Conservation (phyloP, 1,284 basidiomycete species). For the Albatrellus sp. region DNA sequence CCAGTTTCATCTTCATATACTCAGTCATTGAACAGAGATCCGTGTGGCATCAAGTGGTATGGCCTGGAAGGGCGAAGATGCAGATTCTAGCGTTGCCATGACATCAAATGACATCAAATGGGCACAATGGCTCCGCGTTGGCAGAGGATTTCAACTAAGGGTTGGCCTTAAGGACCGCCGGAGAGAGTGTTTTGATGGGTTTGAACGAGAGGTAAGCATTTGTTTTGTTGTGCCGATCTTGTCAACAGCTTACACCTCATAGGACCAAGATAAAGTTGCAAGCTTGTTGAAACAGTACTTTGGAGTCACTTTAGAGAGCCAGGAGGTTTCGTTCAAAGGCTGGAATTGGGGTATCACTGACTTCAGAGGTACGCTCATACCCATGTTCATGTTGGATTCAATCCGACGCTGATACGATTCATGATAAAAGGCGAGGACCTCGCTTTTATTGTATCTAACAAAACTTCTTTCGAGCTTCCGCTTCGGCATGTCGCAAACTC, state of each 20-base stretch:
- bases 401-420: not conserved
- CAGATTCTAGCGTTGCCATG: constrained; percentile 55
- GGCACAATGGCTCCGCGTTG: constrained; percentile 86
- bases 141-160: constrained; percentile 83
- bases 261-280: constrained; percentile 78
- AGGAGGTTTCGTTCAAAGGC: constrained; percentile 84
- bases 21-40: constrained; percentile 46
- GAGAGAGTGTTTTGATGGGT: constrained; percentile 87
- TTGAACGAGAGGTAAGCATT: constrained; percentile 69
- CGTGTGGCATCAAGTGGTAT: constrained; percentile 82
- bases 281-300: constrained; percentile 79
- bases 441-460: constrained; percentile 84
- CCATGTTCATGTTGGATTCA: not conserved
- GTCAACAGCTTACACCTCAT: constrained; percentile 4
- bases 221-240: constrained; percentile 9
- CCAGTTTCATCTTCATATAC: not conserved
- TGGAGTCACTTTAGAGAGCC: constrained; percentile 72
- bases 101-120: constrained; percentile 71
- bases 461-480: constrained; percentile 87
- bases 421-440: constrained; percentile 65
- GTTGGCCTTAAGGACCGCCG: constrained; percentile 69
- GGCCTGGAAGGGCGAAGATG: constrained; percentile 80
- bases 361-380: constrained; percentile 63
- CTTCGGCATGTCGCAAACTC: constrained; percentile 87
- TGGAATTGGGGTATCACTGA: constrained; percentile 99